Evolutionary conservation across 2,329 filamentous ascomycete genomes (phyloP), one percentile per base, ranked within the genome.

Genomic region (Septoria linicola): DNA sequence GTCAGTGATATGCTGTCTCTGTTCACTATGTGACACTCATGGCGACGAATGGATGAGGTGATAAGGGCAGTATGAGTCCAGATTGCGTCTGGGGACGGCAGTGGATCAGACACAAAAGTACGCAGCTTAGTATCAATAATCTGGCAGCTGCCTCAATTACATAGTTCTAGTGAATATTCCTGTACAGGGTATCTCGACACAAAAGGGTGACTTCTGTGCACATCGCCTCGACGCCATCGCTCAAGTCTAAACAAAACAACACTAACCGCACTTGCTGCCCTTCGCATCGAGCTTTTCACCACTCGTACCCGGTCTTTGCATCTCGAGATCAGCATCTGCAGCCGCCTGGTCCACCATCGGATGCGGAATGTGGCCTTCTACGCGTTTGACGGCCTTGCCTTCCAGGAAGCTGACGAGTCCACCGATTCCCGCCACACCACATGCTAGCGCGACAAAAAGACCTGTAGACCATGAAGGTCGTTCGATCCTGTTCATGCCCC

Each of bases 391-490:
- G 41, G 76, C 77, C 66, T 83, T 65, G 19, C 86, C 87, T 66
- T 93, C 88, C 17, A 81, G 60, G 55, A 84, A 88, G 70, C 84
- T 83, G 66, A 88, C 78, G 27, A 85, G 70, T 2, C 89, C 89
- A 13, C 82, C 88, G 17, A 80, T 65, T 13, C 78, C 85, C 6
- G 85, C 85, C 4, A 86, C 82, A 16, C 84, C 76, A 63, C 84
- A 90, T 2, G 83, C 89, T 4, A 92, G 66, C 2, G 80, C 86
- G 14, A 95, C 85, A 64, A 93, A 89, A 0, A 90, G 70, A 1
- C 88, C 89, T 0, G 88, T 91, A 8, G 83, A 80, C 88, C 88
- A 95, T 17, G 80, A 80, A 0, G 89, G 88, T n/a, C 89, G 76
- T 17, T 85, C 72, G 63, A 83, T 84, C 21, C 66, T 59, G 20